These are phyloP conservation scores for Chytriomyces sp. DNA, from an alignment of 192 early-diverging fungal species.

Conservation along the genomic window DNA sequence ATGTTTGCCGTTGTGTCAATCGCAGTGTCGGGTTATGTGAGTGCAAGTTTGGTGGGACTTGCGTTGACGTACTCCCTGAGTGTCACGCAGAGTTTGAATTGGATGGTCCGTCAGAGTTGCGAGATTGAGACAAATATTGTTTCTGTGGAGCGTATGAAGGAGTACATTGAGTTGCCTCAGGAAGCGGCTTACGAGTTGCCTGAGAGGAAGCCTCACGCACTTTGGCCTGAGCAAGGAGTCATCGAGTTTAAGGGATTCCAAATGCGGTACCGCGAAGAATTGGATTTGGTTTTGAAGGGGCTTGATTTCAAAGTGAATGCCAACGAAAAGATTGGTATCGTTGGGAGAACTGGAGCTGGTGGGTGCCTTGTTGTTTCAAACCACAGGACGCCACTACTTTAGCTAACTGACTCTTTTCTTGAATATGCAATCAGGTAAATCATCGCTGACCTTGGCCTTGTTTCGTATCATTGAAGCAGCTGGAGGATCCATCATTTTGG, in stretches of 20 bases:
- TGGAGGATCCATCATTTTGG: conserved; percentile 70
- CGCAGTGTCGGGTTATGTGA: conserved; percentile 56
- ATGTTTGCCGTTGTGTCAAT: conserved; percentile 72
- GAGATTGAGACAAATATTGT: conserved; percentile 78
- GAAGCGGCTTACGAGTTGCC: conserved; percentile 75
- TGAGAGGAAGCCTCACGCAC: conserved; percentile 36
- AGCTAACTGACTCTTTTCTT: neutral
- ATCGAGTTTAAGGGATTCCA: conserved; percentile 80
- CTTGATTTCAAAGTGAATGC: conserved; percentile 44
- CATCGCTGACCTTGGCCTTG: conserved; percentile 72
- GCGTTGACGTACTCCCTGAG: conserved; percentile 66
- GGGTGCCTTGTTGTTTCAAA: conserved; percentile 11
- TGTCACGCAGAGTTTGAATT: conserved; percentile 84
- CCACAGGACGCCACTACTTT: neutral
- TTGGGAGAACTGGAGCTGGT: conserved; percentile 62
- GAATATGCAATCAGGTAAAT: conserved; percentile 63
- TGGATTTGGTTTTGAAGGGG: conserved; percentile 77
- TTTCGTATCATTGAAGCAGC: conserved; percentile 82
- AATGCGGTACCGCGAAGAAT: conserved; percentile 77
- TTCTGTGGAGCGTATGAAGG: conserved; percentile 62
- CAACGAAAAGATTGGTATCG: conserved; percentile 61
- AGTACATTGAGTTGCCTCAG: conserved; percentile 77
- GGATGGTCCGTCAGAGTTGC: conserved; percentile 84
- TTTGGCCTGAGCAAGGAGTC: conserved; percentile 78
- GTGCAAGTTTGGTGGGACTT: conserved; percentile 59